A percentile compares a stretch with the other conserved stretches of the same genome.
These are phyloP conservation scores for Xylaria acuta DNA, from an alignment of 495 filamentous ascomycete genomes.

Conservation along the genomic window DNA sequence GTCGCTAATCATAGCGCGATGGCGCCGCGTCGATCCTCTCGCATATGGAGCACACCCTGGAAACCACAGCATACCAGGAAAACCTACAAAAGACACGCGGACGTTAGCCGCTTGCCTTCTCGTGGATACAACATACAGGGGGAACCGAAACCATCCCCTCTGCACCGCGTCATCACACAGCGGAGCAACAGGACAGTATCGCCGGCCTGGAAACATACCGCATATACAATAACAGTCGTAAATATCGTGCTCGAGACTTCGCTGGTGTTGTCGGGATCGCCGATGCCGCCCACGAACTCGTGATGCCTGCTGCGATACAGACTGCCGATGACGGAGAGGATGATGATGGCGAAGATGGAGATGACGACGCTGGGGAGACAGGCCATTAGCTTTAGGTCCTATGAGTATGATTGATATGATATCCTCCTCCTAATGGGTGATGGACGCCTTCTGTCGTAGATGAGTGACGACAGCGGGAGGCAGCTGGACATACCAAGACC, in stretches of 20 bases:
- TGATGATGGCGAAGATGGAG: conserved; percentile 85
- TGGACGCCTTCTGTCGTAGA: neutral
- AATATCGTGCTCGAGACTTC: conserved; percentile 85
- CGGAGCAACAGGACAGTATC: neutral
- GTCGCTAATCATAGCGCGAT: conserved; percentile 67
- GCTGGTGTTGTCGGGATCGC: conserved; percentile 74
- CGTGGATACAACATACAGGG: neutral
- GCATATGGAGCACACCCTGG: conserved; percentile 80
- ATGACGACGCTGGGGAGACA: conserved; percentile 72
- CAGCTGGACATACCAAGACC: conserved; percentile 73
- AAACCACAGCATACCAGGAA: conserved; percentile 91
- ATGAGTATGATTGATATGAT: neutral
- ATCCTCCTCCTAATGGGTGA: neutral
- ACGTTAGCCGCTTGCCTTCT: conserved; percentile 24
- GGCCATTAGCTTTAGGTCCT: neutral
- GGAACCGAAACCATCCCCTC: neutral
- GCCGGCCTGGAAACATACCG: conserved; percentile 60
- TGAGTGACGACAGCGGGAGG: neutral
- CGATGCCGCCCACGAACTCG: conserved; percentile 75
- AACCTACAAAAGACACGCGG: conserved; percentile 53
- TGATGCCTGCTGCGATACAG: conserved; percentile 81
- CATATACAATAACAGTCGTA: conserved; percentile 83
- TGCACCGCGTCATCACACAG: neutral
- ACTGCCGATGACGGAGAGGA: conserved; percentile 80
- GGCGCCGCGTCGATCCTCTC: conserved; percentile 77